Percentiles rank a stretch among this genome's conserved stretches.
phyloP scores from a whole-genome alignment of 768 basidiomycete genomes.

The Termitomyces sp. region DNA sequence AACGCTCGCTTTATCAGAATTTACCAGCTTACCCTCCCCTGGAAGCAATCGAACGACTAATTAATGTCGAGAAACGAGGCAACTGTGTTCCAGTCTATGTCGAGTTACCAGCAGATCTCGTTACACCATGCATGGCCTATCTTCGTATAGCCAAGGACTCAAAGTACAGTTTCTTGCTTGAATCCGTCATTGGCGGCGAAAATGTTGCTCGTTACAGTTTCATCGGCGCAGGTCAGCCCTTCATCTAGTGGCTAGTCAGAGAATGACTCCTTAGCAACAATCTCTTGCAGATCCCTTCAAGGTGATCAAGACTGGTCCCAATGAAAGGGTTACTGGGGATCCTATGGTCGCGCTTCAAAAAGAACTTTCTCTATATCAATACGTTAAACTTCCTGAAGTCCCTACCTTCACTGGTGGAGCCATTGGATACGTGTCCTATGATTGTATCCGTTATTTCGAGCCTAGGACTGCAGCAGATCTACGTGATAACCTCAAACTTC shows the following conservation, averaged over 20 bases:
- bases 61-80: conserved; percentile 76
- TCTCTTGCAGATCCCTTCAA: conserved; percentile 77
- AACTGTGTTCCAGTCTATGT: conserved; percentile 93
- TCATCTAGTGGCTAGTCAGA: neutral
- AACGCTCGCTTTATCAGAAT: conserved; percentile 34
- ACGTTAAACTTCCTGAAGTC: conserved; percentile 86
- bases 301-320: conserved; percentile 82
- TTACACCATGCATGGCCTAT: conserved; percentile 97
- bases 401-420: conserved; percentile 97
- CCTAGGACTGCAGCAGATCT: conserved; percentile 80
- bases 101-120: conserved; percentile 89
- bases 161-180: conserved; percentile 91
- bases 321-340: conserved; percentile 79
- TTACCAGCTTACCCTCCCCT: conserved; percentile 67
- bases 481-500: conserved; percentile 77
- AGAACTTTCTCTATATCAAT: conserved; percentile 82
- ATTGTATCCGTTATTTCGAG: conserved; percentile 95
- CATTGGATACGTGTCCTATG: conserved; percentile 95
- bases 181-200: conserved; percentile 89
- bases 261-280: neutral
- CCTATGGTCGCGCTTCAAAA: conserved; percentile 80
- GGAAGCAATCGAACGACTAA: conserved; percentile 67
- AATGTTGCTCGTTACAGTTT: conserved; percentile 92
- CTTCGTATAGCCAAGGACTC: conserved; percentile 88
- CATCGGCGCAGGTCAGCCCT: conserved; percentile 78